These are phyloP conservation scores for Pyrenochaeta sp. DNA, from an alignment of 2,329 filamentous ascomycete genomes.

Conservation along the genomic window DNA sequence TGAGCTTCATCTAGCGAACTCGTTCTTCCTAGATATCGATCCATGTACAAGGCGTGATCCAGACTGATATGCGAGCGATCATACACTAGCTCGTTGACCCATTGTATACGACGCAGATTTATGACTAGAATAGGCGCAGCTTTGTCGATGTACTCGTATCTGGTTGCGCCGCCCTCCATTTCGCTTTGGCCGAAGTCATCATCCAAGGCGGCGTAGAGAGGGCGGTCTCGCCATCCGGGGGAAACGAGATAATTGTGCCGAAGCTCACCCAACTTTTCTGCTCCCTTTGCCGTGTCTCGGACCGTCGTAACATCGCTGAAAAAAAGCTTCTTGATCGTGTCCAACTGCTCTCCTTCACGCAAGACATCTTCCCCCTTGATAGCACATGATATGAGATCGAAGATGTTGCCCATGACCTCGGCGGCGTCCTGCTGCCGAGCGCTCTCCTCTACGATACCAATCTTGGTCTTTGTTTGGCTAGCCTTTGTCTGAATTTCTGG, in stretches of 20 bases:
- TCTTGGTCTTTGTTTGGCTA: slow-evolving; percentile 31
- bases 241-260: slow-evolving; percentile 71
- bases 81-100: slow-evolving; percentile 62
- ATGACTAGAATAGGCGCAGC: slow-evolving; percentile 88
- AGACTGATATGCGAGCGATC: slow-evolving; percentile 72
- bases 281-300: slow-evolving; percentile 47
- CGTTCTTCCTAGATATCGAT: slow-evolving; percentile 71
- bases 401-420: slow-evolving; percentile 91
- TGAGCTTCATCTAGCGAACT: slow-evolving; percentile 43
- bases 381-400: slow-evolving; percentile 89
- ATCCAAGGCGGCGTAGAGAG: slow-evolving; percentile 85
- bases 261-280: slow-evolving; percentile 62
- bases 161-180: slow-evolving; percentile 56
- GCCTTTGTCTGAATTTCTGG: slow-evolving; percentile 37
- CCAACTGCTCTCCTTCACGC: slow-evolving; percentile 77
- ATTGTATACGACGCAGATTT: slow-evolving; percentile 83
- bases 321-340: slow-evolving; percentile 70
- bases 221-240: slow-evolving; percentile 65
- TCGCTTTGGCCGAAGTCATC: slow-evolving; percentile 83
- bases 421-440: slow-evolving; percentile 90
- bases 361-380: slow-evolving; percentile 76
- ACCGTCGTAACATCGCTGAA: slow-evolving; percentile 57
- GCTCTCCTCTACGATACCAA: slow-evolving; percentile 64
- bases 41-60: slow-evolving; percentile 83
- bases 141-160: slow-evolving; percentile 57